These are phyloP conservation scores for Solanum infundibuliforme DNA, from an alignment of 257 asterid species.

Conservation along the genomic window DNA sequence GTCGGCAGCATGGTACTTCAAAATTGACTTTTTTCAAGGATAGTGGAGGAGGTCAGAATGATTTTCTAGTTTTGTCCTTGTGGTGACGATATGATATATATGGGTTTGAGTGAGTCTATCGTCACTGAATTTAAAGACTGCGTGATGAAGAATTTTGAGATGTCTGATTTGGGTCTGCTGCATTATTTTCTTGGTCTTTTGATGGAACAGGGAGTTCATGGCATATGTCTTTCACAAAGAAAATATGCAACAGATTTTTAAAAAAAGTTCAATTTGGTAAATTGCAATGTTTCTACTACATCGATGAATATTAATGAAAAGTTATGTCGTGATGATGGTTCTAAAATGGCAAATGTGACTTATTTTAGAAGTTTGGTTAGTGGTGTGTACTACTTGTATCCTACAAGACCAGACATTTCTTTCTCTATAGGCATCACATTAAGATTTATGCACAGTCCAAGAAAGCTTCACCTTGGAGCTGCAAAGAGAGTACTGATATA, in stretches of 20 bases:
- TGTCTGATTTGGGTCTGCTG: not conserved
- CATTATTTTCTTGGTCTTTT: not conserved
- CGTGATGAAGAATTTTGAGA: not conserved
- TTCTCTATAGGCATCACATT: not conserved
- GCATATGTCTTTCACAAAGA: not conserved
- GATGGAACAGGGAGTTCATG: not conserved
- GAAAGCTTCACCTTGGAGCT: not conserved
- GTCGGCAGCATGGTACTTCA: not conserved
- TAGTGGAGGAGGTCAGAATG: not conserved
- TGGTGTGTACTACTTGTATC: not conserved
- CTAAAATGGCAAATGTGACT: not conserved
- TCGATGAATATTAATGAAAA: not conserved
- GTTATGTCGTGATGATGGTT: too few relatives aligned
- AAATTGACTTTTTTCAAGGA: not conserved
- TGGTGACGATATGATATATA: not conserved
- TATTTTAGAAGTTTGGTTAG: not conserved
- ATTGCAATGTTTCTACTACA: not conserved
- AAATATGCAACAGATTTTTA: not conserved
- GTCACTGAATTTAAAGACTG: not conserved
- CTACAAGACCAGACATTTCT: not conserved
- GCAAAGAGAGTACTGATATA: not conserved
- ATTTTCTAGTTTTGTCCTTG: not conserved
- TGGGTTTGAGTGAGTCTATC: not conserved
- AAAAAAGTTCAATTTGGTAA: not conserved
- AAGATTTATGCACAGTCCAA: too few relatives aligned